Conservation (phyloP, 2,329 filamentous ascomycete species). For the Colletotrichum aenigma region DNA sequence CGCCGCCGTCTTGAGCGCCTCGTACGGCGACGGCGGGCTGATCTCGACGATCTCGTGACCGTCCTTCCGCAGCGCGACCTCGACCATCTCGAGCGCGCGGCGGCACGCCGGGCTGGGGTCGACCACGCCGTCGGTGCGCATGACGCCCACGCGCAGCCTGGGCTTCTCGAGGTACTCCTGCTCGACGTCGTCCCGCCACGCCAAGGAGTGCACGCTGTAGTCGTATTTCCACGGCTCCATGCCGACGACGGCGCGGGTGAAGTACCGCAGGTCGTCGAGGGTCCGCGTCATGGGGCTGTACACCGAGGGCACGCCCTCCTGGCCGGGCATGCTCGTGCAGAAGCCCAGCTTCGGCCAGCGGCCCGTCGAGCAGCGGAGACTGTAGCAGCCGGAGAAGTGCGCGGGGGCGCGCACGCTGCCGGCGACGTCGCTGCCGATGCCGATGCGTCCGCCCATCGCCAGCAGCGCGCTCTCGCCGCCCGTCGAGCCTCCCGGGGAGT, state of each 20-base stretch:
- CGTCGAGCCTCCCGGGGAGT: conserved; percentile 89
- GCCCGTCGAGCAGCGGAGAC: conserved; percentile 84
- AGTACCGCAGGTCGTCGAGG: conserved; percentile 81
- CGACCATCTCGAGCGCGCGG: conserved; percentile 75
- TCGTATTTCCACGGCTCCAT: conserved; percentile 93
- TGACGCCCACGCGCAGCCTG: conserved; percentile 73
- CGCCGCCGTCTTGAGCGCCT: conserved; percentile 76
- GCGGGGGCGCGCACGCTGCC: conserved; percentile 87
- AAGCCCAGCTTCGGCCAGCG: conserved; percentile 88
- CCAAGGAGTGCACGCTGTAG: conserved; percentile 82
- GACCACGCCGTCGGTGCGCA: conserved; percentile 82
- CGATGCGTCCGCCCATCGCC: conserved; percentile 83
- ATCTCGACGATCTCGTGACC: conserved; percentile 76
- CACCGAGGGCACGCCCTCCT: conserved; percentile 87
- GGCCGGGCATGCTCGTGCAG: conserved; percentile 87
- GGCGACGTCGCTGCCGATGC: conserved; percentile 89
- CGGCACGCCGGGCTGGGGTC: conserved; percentile 85
- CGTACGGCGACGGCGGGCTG: conserved; percentile 72
- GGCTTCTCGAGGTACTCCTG: conserved; percentile 64
- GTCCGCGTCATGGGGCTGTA: conserved; percentile 94
- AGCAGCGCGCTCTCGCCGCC: conserved; percentile 84
- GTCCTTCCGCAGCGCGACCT: conserved; percentile 68
- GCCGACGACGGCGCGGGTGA: conserved; percentile 75
- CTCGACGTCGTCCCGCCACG: conserved; percentile 71
- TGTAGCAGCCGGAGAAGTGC: conserved; percentile 89